A percentile compares a stretch with the other conserved stretches of the same genome.
phyloP scores from a whole-genome alignment of 257 asterid species.

The Nicotiana benthamiana region DNA sequence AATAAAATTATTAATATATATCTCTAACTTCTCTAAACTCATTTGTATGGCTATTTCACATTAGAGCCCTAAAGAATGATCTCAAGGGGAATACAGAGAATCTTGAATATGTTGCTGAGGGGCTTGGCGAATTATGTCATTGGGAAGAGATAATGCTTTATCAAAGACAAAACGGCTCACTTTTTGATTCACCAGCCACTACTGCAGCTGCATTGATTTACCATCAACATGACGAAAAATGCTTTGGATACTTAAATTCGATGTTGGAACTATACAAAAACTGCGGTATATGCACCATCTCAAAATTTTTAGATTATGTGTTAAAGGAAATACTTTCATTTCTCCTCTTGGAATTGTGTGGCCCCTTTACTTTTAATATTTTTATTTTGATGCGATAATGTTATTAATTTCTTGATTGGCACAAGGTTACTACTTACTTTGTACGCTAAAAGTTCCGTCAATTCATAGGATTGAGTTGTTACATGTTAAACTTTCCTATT shows the following conservation, averaged over 20 bases:
- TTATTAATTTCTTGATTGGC: too few relatives aligned
- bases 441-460: too few relatives aligned
- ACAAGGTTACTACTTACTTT: too few relatives aligned
- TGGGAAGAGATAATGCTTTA: slow-evolving; percentile 10
- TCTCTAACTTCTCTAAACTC: neutral
- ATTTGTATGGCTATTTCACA: too few relatives aligned
- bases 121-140: slow-evolving; percentile 4
- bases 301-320: too few relatives aligned
- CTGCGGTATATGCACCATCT: slow-evolving; percentile 12
- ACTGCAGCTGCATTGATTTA: slow-evolving; percentile 40
- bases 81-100: neutral
- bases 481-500: neutral
- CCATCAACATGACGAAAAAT: slow-evolving; percentile 11
- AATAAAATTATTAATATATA: too few relatives aligned
- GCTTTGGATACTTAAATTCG: slow-evolving; percentile 20
- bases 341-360: too few relatives aligned
- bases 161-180: slow-evolving; percentile 29
- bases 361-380: too few relatives aligned
- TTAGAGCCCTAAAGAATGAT: neutral
- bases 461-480: too few relatives aligned
- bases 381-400: too few relatives aligned
- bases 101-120: slow-evolving; percentile 26
- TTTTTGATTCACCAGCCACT: slow-evolving; percentile 39
- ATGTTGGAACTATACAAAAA: neutral
- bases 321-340: too few relatives aligned